Evolutionary conservation across 75 land plant species (phyloP).

Genomic region (Selaginella moellendorffii): DNA sequence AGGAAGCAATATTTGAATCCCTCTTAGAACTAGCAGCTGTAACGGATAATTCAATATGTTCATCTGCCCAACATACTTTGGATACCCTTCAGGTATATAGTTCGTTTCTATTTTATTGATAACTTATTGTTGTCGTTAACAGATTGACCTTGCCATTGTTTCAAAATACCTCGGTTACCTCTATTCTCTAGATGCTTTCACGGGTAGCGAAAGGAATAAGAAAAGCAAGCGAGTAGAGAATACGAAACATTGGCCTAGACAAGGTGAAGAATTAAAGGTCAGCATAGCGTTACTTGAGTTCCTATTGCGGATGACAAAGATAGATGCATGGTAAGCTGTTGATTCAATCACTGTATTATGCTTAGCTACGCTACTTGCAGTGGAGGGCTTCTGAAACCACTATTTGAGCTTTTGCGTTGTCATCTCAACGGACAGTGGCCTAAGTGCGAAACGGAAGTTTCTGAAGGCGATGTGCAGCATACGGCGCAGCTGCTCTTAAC

Average conservation of each 20-base stretch:
- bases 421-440: slow-evolving; percentile 25
- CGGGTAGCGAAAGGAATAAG: slow-evolving; percentile 20
- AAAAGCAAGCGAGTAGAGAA: slow-evolving; percentile 10
- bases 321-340: not conserved
- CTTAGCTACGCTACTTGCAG: slow-evolving; percentile 24
- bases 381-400: slow-evolving; percentile 29
- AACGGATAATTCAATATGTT: slow-evolving; percentile 25
- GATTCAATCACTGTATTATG: not conserved
- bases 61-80: slow-evolving; percentile 38
- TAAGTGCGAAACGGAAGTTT: not conserved
- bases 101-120: slow-evolving; percentile 1
- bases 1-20: slow-evolving; percentile 41
- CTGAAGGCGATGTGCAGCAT: not conserved
- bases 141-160: slow-evolving; percentile 32
- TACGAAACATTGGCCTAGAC: slow-evolving; percentile 12
- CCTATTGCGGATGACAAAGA: slow-evolving; percentile 40
- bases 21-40: slow-evolving; percentile 27
- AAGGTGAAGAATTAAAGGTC: slow-evolving; percentile 17
- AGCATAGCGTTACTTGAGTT: slow-evolving; percentile 45
- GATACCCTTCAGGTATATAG: slow-evolving; percentile 30
- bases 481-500: slow-evolving; percentile 28
- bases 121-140: too few relatives aligned
- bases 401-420: slow-evolving; percentile 37
- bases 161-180: slow-evolving; percentile 21
- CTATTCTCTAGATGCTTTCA: slow-evolving; percentile 3